Percentiles rank a stretch among this genome's conserved stretches.
Conservation (phyloP, 2,329 filamentous ascomycete species). For the Neobulgaria alba region DNA sequence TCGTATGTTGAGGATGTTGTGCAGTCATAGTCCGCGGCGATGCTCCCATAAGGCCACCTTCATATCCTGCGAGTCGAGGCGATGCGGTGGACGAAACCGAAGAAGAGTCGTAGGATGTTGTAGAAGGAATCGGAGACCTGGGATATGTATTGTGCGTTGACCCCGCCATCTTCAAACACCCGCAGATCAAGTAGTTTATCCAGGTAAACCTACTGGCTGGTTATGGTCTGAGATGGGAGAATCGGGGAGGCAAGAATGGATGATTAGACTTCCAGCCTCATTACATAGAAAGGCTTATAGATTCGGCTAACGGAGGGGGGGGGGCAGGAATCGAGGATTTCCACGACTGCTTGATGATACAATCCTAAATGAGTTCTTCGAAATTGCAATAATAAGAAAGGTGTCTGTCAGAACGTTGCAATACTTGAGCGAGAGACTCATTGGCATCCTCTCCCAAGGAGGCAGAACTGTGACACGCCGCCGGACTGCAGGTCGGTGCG, state of each 20-base stretch:
- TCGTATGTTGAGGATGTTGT: constrained; percentile 43
- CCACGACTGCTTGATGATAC: neutral
- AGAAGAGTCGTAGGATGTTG: constrained; percentile 55
- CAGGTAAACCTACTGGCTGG: constrained; percentile 11
- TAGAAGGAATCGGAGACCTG: constrained; percentile 53
- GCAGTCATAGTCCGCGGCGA: constrained; percentile 41
- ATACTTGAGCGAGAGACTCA: neutral
- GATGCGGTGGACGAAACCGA: constrained; percentile 55
- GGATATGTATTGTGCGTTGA: constrained; percentile 48
- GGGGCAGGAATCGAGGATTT: neutral
- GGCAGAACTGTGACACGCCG: constrained; percentile 21
- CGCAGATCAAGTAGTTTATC: constrained; percentile 14
- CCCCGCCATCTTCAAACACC: constrained; percentile 40
- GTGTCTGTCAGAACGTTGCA: constrained; percentile 13
- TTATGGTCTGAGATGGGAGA: constrained; percentile 13
- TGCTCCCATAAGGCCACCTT: constrained; percentile 43
- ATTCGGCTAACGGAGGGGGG: neutral
- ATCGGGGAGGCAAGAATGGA: constrained; percentile 9
- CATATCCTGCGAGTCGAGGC: constrained; percentile 45
- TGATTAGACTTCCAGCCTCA: constrained; percentile 15
- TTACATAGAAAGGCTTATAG: constrained; percentile 8
- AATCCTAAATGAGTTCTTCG: neutral
- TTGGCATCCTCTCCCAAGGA: constrained; percentile 12
- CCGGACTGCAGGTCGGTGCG: constrained; percentile 19
- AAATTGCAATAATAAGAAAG: constrained; percentile 7